Evolutionary conservation across 1,284 basidiomycete species (phyloP).

Genomic region (Ustilago loliicola): DNA sequence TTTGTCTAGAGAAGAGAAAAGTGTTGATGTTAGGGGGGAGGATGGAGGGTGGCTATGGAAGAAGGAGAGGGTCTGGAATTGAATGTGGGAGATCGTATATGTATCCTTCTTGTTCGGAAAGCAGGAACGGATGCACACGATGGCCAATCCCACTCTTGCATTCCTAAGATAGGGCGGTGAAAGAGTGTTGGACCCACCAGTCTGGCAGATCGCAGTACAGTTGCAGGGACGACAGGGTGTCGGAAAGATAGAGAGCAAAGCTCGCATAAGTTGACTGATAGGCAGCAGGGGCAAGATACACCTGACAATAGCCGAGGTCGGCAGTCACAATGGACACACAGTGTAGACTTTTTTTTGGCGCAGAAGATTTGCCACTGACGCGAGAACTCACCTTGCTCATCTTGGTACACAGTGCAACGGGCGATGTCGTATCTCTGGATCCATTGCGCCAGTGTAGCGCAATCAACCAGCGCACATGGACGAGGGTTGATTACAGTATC

Average conservation of each 20-base stretch:
- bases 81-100: not conserved
- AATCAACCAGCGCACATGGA: not conserved
- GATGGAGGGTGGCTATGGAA: not conserved
- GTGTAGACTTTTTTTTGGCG: not conserved
- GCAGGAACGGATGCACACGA: conserved; percentile 5
- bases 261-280: not conserved
- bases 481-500: not conserved
- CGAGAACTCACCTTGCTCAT: too few species aligned
- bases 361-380: too few species aligned
- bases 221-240: not conserved
- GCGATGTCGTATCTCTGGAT: not conserved
- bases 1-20: too few species aligned
- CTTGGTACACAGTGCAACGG: too few species aligned
- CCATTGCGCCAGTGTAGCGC: not conserved
- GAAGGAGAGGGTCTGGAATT: not conserved
- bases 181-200: not conserved
- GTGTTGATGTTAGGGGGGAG: not conserved
- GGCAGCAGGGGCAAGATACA: not conserved
- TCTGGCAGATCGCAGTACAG: not conserved
- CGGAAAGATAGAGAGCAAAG: not conserved
- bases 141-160: not conserved
- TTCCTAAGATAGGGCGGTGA: not conserved
- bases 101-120: conserved; percentile 6
- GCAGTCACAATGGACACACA: not conserved
- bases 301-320: conserved; percentile 3